These are phyloP conservation scores for Perilla frutescens DNA, from an alignment of 257 asterid species.

Conservation along the genomic window DNA sequence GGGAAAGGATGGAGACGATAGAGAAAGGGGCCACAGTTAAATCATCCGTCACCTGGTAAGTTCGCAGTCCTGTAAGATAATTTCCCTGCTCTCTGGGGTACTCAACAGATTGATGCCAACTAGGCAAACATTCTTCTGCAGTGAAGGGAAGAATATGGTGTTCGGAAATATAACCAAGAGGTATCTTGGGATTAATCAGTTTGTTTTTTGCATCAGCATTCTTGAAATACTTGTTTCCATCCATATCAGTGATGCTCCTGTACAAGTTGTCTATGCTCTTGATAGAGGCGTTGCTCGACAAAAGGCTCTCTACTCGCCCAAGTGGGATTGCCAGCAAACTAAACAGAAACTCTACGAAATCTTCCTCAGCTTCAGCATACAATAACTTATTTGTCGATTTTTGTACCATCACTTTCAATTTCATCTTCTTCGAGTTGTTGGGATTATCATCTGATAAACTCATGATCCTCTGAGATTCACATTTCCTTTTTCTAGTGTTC, in stretches of 20 bases:
- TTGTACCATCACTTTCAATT: constrained; percentile 24
- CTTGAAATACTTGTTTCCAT: neutral
- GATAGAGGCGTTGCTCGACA: neutral
- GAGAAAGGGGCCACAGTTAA: neutral
- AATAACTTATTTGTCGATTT: constrained; percentile 19
- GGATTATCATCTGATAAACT: too few species aligned
- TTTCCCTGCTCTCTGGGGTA: neutral
- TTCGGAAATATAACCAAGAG: neutral
- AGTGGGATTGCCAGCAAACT: constrained; percentile 34
- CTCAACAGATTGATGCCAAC: too few species aligned
- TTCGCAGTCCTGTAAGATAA: neutral
- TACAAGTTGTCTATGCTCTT: constrained; percentile 36
- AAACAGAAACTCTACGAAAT: constrained; percentile 26
- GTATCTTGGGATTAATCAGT: constrained; percentile 25
- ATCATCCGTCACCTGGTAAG: neutral
- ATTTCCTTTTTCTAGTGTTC: neutral
- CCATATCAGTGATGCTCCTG: neutral
- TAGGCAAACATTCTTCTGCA: neutral
- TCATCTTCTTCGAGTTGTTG: constrained; percentile 20
- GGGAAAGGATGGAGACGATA: neutral
- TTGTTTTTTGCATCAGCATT: neutral
- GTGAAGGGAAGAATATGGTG: neutral
- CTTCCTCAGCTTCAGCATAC: neutral
- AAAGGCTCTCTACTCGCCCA: constrained; percentile 11
- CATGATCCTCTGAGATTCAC: neutral